Evolutionary conservation across 2,329 filamentous ascomycete species (phyloP), one percentile per base, ranked within the genome.

Genomic region (Aspergillus piperis): DNA sequence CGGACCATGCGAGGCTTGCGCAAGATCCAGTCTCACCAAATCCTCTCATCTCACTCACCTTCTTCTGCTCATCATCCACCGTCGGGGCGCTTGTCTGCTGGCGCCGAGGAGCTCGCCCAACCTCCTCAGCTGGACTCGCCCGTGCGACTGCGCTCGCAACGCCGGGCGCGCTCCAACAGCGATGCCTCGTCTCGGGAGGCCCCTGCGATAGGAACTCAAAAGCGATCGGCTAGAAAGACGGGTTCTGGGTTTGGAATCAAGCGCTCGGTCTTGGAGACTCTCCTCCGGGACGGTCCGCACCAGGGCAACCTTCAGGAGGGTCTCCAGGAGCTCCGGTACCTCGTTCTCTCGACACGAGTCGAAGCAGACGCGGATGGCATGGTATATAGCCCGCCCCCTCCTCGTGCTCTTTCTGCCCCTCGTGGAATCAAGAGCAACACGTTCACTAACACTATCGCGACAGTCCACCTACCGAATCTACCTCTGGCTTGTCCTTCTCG

Each of bases 381-480:
- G 80, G 81, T 82, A 75, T 61, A 72, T 53, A 36, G 27, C 27
- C 10, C 27, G 27, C 27, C 10, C 53, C 23, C 8, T 19, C 7
- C 27, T 27, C 48, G 19, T 19, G n/a, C 42, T 47, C 25, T 15
- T 13, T 13, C 3, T 10, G 32, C 32, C 32, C 32, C 32, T 36
- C 32, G 32, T 36, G 32, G 32, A 13, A 36, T 36, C 13, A 15
- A 8, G 42, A 47, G 13, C n/a, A 5, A 39, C 25, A 21, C 42
- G 57, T 60, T 48, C 32, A 48, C 61, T 59, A 61, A 65, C 53
- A 36, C 25, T 38, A 55, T 55, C 54, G 47, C 11, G 59, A 47
- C 70, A 96, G 94, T 99, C 95, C 19, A 89, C 92, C 49, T 82
- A 95, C 64, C 89, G 95, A 70, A 96, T 98, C 74, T 98, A 99